A percentile compares a stretch with the other conserved stretches of the same genome.
Conservation (phyloP, 148 eudicot genomes). For the Fagopyrum tataricum region DNA sequence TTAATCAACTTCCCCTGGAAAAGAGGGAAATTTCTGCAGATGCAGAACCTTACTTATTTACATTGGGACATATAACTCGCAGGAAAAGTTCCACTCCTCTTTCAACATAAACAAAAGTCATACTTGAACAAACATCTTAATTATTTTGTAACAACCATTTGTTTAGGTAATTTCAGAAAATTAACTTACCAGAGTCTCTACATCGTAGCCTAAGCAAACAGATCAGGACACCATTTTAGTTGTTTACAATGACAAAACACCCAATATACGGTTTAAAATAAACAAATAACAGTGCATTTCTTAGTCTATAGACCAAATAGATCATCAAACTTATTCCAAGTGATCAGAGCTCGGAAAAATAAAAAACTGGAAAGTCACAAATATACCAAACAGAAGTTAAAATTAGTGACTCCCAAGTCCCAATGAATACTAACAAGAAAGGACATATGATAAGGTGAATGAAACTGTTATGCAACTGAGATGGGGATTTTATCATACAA, state of each 20-base stretch:
- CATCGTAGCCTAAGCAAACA: neutral
- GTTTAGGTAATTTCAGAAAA: neutral
- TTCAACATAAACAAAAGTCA: neutral
- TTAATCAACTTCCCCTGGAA: neutral
- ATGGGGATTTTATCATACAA: conserved; percentile 51
- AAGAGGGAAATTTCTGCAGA: neutral
- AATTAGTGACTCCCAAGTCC: neutral
- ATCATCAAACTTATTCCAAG: neutral
- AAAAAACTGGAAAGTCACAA: neutral
- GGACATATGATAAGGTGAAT: neutral
- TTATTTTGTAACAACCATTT: neutral
- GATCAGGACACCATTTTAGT: neutral
- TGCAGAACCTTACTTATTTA: neutral
- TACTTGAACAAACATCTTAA: neutral
- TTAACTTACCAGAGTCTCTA: neutral
- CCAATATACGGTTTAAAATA: no score
- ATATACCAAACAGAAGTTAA: neutral
- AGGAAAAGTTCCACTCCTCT: neutral
- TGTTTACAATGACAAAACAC: neutral
- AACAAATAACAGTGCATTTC: no score
- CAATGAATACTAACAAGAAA: neutral
- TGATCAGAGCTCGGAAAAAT: neutral
- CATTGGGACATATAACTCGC: neutral
- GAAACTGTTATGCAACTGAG: neutral
- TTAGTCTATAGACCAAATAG: neutral